Percentiles rank a stretch among this genome's conserved stretches.
Conservation (phyloP, 306 rosid species). For the Cicer arietinum region DNA sequence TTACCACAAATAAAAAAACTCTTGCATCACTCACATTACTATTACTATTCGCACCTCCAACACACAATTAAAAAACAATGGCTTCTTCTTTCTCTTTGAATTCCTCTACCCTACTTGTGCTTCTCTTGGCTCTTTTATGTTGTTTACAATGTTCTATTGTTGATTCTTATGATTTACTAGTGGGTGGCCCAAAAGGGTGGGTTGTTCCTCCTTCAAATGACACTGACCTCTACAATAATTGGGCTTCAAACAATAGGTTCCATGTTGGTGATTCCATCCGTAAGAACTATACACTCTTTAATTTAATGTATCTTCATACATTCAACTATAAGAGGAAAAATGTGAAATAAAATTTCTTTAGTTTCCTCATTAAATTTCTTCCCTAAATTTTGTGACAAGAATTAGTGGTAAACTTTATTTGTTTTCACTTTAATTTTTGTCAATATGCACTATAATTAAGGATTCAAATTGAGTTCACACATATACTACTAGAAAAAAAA, state of each 20-base stretch:
- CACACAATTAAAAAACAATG: conserved; percentile 27
- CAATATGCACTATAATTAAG: background rate
- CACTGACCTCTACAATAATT: conserved; percentile 65
- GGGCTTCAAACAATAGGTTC: conserved; percentile 90
- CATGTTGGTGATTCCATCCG: conserved; percentile 66
- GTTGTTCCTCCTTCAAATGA: conserved; percentile 71
- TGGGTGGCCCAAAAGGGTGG: conserved; percentile 79
- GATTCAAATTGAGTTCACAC: background rate
- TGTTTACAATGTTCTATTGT: conserved; percentile 35
- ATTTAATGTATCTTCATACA: background rate
- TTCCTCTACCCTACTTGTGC: conserved; percentile 31
- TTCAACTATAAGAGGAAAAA: background rate
- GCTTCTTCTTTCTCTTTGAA: conserved; percentile 19
- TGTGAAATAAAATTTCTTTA: no score
- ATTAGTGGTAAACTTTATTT: no score
- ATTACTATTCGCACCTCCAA: background rate
- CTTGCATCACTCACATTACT: background rate
- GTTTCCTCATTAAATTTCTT: no score
- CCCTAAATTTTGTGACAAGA: no score
- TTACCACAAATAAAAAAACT: background rate
- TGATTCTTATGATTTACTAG: conserved; percentile 68
- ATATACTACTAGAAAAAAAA: no score
- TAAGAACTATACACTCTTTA: conserved; percentile 30
- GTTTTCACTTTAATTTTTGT: no score
- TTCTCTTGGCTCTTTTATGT: conserved; percentile 43